Evolutionary conservation across 257 asterid genomes (phyloP).

Genomic region (Scutellaria barbata): DNA sequence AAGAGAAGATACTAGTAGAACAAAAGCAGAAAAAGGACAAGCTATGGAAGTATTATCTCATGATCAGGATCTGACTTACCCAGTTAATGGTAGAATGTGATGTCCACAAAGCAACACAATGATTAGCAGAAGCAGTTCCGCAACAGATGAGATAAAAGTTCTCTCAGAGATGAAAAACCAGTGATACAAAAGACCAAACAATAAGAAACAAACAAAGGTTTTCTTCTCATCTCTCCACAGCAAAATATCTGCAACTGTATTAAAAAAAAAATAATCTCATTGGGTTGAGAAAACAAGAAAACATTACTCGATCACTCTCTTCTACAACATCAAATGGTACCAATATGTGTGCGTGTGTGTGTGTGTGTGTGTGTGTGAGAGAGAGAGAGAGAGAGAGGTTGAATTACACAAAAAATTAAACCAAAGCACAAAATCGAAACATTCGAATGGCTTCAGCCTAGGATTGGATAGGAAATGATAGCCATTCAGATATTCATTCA

Average conservation of each 20-base stretch:
- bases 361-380: not conserved
- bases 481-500: conserved; percentile 29
- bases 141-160: conserved; percentile 74
- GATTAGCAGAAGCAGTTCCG: conserved; percentile 71
- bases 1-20: conserved; percentile 27
- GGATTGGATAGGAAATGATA: conserved; percentile 15
- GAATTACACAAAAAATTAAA: conserved; percentile 28
- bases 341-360: not conserved
- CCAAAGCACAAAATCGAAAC: conserved; percentile 10
- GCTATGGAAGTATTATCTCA: conserved; percentile 12
- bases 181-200: conserved; percentile 62
- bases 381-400: conserved; percentile 15
- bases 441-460: conserved; percentile 16
- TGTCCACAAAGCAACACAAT: conserved; percentile 58
- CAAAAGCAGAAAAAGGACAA: conserved; percentile 18
- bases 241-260: conserved; percentile 89
- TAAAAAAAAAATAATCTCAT: conserved; percentile 40
- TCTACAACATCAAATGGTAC: conserved; percentile 18
- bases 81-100: conserved; percentile 56
- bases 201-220: conserved; percentile 64
- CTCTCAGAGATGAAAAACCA: conserved; percentile 86
- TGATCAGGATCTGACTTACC: conserved; percentile 57
- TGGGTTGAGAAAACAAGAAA: conserved; percentile 26
- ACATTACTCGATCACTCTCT: conserved; percentile 4
- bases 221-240: conserved; percentile 96